Evolutionary conservation across 805 yeast species (phyloP).

Genomic region (Candida oleophila): DNA sequence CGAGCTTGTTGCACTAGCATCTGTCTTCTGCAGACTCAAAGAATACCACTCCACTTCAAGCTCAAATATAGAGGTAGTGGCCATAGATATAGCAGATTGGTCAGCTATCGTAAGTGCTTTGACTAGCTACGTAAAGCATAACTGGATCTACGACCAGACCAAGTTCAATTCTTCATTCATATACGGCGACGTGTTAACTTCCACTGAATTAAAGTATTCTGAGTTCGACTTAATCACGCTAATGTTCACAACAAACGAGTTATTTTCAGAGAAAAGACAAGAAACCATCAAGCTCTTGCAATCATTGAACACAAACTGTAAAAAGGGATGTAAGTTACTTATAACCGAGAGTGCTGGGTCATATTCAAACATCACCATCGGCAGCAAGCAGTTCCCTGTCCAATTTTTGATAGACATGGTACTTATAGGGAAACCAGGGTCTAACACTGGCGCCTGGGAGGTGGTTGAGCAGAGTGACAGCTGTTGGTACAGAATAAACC

Average conservation of each 20-base stretch:
- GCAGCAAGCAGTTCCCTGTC: conserved; percentile 76
- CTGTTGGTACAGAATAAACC: conserved; percentile 70
- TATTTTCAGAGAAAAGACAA: conserved; percentile 66
- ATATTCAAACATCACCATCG: conserved; percentile 75
- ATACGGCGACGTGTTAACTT: conserved; percentile 29
- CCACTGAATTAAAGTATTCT: conserved; percentile 9
- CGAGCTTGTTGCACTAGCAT: conserved; percentile 65
- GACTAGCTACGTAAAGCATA: conserved; percentile 39
- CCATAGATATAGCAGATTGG: conserved; percentile 86
- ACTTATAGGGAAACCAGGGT: conserved; percentile 50
- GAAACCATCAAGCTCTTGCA: conserved; percentile 62
- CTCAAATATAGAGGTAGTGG: conserved; percentile 44
- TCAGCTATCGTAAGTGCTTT: conserved; percentile 47
- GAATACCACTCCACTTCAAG: conserved; percentile 29
- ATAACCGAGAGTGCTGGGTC: conserved; percentile 90
- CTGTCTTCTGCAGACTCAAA: conserved; percentile 50
- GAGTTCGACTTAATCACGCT: conserved; percentile 58
- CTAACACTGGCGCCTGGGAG: conserved; percentile 59
- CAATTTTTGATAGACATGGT: conserved; percentile 77
- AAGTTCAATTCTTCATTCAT: conserved; percentile 28
- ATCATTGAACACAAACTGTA: conserved; percentile 49
- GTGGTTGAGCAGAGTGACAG: conserved; percentile 66
- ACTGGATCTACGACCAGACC: conserved; percentile 50
- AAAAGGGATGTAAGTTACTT: conserved; percentile 56
- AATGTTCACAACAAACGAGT: conserved; percentile 84